Evolutionary conservation across 2,329 filamentous ascomycete genomes (phyloP).

Genomic region (Trichothecium roseum): DNA sequence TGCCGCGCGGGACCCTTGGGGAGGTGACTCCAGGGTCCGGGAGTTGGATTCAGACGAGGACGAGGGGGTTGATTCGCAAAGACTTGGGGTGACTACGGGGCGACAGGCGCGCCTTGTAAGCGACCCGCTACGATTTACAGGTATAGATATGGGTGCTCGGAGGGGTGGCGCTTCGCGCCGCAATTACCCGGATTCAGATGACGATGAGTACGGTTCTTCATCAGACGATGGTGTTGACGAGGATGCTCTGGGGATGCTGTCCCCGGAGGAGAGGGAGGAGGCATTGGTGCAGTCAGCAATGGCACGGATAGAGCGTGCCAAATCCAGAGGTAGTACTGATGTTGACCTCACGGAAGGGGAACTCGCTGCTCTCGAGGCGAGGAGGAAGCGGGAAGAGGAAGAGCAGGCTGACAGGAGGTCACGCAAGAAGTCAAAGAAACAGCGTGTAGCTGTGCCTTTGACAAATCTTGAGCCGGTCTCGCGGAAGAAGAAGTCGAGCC

Average conservation of each 20-base stretch:
- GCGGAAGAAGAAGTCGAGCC: constrained; percentile 21
- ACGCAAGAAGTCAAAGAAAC: constrained; percentile 29
- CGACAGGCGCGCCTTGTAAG: constrained; percentile 42
- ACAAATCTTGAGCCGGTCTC: constrained; percentile 36
- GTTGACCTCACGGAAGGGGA: constrained; percentile 74
- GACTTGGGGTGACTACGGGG: constrained; percentile 36
- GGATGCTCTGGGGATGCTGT: constrained; percentile 39
- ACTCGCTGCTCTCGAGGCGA: constrained; percentile 66
- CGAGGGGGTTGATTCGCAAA: constrained; percentile 43
- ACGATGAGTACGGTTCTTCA: constrained; percentile 20
- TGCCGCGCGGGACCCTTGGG: constrained; percentile 27
- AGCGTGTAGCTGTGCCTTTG: constrained; percentile 42
- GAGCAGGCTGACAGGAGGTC: constrained; percentile 16
- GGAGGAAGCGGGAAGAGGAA: constrained; percentile 47
- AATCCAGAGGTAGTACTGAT: constrained; percentile 64
- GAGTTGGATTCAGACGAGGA: constrained; percentile 56
- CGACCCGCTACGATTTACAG: constrained; percentile 52
- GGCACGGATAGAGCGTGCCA: constrained; percentile 68
- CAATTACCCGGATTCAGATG: constrained; percentile 16
- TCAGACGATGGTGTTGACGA: constrained; percentile 17
- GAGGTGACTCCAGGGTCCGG: constrained; percentile 40
- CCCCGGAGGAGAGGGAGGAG: constrained; percentile 59
- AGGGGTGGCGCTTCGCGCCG: constrained; percentile 8
- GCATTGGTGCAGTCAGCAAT: constrained; percentile 67
- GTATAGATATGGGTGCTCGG: constrained; percentile 42